Base-by-base conservation (phyloP, 805 yeast genomes). In the Candida oleophila region DNA sequence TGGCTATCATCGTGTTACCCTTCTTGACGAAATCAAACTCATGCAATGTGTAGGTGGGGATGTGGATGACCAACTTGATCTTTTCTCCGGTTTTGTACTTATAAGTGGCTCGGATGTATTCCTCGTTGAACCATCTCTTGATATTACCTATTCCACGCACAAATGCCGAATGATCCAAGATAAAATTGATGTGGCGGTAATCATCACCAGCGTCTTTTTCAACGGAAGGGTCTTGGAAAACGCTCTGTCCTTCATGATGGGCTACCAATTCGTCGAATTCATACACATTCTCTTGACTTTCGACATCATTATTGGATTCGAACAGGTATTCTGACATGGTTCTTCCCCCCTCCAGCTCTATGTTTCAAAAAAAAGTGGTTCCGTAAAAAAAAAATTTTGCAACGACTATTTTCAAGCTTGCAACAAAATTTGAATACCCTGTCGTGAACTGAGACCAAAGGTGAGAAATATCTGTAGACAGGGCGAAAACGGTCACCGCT, bases 81-180 rank as follows among this genome's bases (percentile, higher is more conserved):
- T 43, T 37, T 15, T 57, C 65, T n/a, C 54, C 46, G 3, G 49
- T 39, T 4, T 55, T 54, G 25, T 49, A 43, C 7, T 54, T 49
- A 8, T 57, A 45, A 38, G 63, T 64, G 14, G 68, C 41, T 12
- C 51, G 50, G 32, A 68, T 59, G 44, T 65, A 68, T 42, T 70
- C 59, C 52, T 69, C 56, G 42, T 72, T 65, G 48, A 75, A 70
- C 90, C 90, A 85, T 54, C 80, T 66, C 57, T 80, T 81, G 56
- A 85, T 72, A 55, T 81, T 81, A 0, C 87, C 88, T 39, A 85
- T 69, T 1, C 89, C 92, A 45, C 83, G 78, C 16, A 82, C 81
- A 50, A 85, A 72, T 2, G 87, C 83, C 4, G 87, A 77, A 18
- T 84, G 86, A 57, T 85, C 91, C 37, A 85, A 55, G 16, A 85